Evolutionary conservation across 208 protist genomes (phyloP).

Genomic region (Trypanosoma mega): DNA sequence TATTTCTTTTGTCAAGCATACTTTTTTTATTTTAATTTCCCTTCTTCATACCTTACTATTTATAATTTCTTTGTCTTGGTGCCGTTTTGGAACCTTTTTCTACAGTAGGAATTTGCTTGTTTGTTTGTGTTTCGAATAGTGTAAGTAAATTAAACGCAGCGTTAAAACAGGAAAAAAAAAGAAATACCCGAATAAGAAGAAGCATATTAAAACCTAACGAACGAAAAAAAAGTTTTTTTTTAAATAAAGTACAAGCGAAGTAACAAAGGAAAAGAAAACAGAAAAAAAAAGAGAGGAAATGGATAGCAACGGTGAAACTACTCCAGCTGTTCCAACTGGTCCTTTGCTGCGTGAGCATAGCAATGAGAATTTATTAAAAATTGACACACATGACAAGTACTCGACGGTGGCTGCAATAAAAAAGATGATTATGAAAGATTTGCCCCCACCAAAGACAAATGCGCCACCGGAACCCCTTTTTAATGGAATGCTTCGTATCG

Average conservation of each 20-base stretch:
- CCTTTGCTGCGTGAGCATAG: constrained; percentile 66
- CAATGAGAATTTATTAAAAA: constrained; percentile 88
- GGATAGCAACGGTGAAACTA: constrained; percentile 18
- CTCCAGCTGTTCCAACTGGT: not conserved
- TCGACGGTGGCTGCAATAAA: constrained; percentile 72
- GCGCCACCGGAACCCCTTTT: constrained; percentile 52
- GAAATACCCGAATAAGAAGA: too few species aligned
- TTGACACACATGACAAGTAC: constrained; percentile 84
- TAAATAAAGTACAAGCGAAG: constrained; percentile 2
- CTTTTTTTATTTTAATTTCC: too few species aligned
- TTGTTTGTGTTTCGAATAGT: too few species aligned
- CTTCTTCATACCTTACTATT: too few species aligned
- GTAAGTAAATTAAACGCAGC: too few species aligned
- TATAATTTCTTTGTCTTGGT: too few species aligned
- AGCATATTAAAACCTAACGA: not conserved
- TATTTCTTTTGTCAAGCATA: too few species aligned
- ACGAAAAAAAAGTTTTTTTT: not conserved
- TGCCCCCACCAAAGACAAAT: constrained; percentile 34
- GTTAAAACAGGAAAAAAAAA: too few species aligned
- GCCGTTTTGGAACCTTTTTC: too few species aligned
- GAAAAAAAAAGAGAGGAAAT: constrained; percentile 19
- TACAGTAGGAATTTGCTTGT: too few species aligned
- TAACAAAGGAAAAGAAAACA: constrained; percentile 1
- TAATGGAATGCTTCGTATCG: constrained; percentile 73
- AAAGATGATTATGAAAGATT: constrained; percentile 68